phyloP scores from a whole-genome alignment of 495 filamentous ascomycete genomes.

The Penicillium macrosclerotiorum region DNA sequence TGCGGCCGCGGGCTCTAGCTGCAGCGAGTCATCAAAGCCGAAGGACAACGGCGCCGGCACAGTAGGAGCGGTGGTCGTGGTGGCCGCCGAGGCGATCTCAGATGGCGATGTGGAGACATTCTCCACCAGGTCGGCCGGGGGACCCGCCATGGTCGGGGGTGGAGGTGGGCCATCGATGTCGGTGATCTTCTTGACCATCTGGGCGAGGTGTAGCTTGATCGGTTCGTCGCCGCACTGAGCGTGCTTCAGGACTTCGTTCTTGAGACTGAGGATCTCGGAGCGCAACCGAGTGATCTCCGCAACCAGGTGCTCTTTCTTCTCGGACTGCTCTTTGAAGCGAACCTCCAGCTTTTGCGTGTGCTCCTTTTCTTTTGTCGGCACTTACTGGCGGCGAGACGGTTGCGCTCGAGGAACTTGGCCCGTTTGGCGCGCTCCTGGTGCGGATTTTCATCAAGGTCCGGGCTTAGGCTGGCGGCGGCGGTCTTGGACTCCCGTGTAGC shows the following conservation, averaged over 20 bases:
- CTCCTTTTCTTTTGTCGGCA: constrained; percentile 86
- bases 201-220: constrained; percentile 49
- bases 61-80: not conserved
- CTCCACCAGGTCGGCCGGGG: constrained; percentile 5
- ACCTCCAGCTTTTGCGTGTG: constrained; percentile 60
- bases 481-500: constrained; percentile 14
- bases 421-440: constrained; percentile 31
- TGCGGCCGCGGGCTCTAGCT: constrained; percentile 20
- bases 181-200: constrained; percentile 43
- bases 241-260: constrained; percentile 58
- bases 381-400: constrained; percentile 81
- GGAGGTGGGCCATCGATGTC: constrained; percentile 16
- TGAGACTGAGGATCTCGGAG: constrained; percentile 50
- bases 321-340: constrained; percentile 36
- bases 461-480: constrained; percentile 23
- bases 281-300: constrained; percentile 49
- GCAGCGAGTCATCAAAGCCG: constrained; percentile 38
- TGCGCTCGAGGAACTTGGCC: constrained; percentile 69
- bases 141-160: not conserved
- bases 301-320: constrained; percentile 66
- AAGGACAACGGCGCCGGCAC: constrained; percentile 25
- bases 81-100: constrained; percentile 5
- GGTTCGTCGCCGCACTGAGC: constrained; percentile 56
- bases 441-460: constrained; percentile 23
- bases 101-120: constrained; percentile 9